A percentile compares a stretch with the other conserved stretches of the same genome.
These are phyloP conservation scores for Desmodesmus armatus DNA, from an alignment of 139 green algal species.

Conservation along the genomic window DNA sequence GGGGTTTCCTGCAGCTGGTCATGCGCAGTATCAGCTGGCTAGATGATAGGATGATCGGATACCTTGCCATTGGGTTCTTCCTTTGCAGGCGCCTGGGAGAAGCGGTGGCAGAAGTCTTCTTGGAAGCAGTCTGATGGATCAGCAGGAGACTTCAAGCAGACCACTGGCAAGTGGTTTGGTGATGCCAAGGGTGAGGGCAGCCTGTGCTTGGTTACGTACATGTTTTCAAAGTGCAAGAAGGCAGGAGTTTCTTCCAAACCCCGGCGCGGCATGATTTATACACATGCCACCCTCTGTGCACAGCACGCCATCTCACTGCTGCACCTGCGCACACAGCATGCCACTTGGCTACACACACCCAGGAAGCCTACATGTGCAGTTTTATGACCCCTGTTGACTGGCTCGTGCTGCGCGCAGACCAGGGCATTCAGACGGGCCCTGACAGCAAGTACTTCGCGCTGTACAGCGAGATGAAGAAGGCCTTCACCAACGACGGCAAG, in stretches of 20 bases:
- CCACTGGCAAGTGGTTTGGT: constrained; percentile 78
- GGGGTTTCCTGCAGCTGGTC: background rate
- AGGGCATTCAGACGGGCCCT: constrained; percentile 84
- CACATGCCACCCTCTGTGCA: no score
- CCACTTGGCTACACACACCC: no score
- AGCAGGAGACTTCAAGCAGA: constrained; percentile 77
- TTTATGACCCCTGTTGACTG: no score
- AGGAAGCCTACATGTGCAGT: no score
- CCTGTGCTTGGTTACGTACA: no score
- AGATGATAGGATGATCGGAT: background rate
- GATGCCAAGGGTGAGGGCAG: constrained; percentile 57
- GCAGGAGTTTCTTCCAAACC: no score
- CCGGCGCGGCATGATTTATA: no score
- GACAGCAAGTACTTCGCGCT: constrained; percentile 87
- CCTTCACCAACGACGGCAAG: constrained; percentile 86
- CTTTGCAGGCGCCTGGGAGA: constrained; percentile 71
- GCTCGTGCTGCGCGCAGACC: no score
- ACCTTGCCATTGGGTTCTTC: background rate
- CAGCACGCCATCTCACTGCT: no score
- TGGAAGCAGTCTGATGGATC: constrained; percentile 81
- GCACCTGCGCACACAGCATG: no score
- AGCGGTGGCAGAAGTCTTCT: constrained; percentile 76
- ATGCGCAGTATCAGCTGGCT: background rate
- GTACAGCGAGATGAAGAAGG: constrained; percentile 67
- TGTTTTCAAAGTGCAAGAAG: no score